Evolutionary conservation across 31 red algal genomes (phyloP).

Genomic region (Porphyra umbilicalis): DNA sequence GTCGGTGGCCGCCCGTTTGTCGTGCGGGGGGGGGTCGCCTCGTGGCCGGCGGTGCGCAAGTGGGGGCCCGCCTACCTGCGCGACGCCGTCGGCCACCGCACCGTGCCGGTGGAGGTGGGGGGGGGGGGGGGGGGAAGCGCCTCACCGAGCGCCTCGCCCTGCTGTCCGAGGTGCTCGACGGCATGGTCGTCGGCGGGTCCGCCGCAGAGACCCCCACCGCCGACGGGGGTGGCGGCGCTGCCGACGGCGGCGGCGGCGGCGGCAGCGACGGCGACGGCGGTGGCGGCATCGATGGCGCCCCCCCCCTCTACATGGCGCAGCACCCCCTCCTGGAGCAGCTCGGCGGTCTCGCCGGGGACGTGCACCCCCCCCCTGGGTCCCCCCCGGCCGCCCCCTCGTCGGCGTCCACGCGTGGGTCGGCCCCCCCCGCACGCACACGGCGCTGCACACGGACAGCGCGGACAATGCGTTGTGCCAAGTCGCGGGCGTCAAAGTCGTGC

Average conservation of each 20-base stretch:
- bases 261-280: not conserved
- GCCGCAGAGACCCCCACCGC: not conserved
- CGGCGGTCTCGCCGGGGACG: constrained; percentile 19
- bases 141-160: constrained; percentile 31
- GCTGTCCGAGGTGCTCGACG: constrained; percentile 14
- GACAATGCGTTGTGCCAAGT: constrained; percentile 73
- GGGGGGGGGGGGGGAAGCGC: not conserved
- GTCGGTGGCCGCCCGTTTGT: constrained; percentile 12
- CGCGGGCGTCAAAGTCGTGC: constrained; percentile 49
- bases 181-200: constrained; percentile 9
- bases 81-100: constrained; percentile 30
- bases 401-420: constrained; percentile 65
- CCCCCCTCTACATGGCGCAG: constrained; percentile 59
- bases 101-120: constrained; percentile 50
- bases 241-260: not conserved
- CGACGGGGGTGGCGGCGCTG: not conserved
- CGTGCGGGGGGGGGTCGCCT: constrained; percentile 11
- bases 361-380: constrained; percentile 12
- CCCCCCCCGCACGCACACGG: constrained; percentile 38
- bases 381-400: not conserved
- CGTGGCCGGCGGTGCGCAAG: constrained; percentile 26
- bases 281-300: not conserved
- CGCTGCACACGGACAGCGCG: constrained; percentile 55
- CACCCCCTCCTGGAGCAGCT: constrained; percentile 64
- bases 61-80: constrained; percentile 33